phyloP scores from a whole-genome alignment of 768 basidiomycete genomes.

The Clavaria fumosa region DNA sequence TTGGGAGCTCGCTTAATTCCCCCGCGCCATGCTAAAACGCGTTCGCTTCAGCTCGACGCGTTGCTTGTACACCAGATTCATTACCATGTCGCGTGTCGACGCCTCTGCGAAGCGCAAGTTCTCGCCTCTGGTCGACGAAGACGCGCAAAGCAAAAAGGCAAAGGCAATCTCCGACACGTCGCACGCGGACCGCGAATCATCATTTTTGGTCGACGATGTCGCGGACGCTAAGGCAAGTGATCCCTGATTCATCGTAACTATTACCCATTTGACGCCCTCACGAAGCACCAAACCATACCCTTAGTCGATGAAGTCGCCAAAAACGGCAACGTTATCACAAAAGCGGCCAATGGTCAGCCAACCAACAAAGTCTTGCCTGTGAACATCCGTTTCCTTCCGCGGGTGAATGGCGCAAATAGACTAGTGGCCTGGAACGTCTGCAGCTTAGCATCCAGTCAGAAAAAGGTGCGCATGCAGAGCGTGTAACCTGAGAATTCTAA shows the following conservation, averaged over 20 bases:
- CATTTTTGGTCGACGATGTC: too few species aligned
- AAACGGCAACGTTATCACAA: constrained; percentile 11
- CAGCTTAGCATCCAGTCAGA: constrained; percentile 57
- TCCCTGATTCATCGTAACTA: neutral
- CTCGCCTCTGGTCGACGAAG: too few species aligned
- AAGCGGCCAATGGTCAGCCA: constrained; percentile 35
- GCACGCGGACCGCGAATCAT: constrained; percentile 3
- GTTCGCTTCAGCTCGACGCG: too few species aligned
- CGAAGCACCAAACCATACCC: neutral
- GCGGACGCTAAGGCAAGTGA: neutral
- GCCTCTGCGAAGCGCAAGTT: too few species aligned
- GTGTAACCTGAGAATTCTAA: constrained; percentile 1
- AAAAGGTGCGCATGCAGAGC: constrained; percentile 63
- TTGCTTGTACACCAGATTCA: too few species aligned
- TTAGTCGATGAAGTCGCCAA: constrained; percentile 7
- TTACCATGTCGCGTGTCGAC: too few species aligned
- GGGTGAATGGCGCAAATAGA: constrained; percentile 29
- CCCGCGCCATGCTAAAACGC: too few species aligned
- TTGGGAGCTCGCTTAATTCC: too few species aligned
- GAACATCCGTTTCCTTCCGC: constrained; percentile 40
- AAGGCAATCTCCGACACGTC: too few species aligned
- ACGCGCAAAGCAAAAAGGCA: too few species aligned
- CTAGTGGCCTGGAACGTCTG: constrained; percentile 72
- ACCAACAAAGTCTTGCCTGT: constrained; percentile 63
- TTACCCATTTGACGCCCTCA: constrained; percentile 1